Evolutionary conservation across 192 early-diverging fungal genomes (phyloP), one percentile per base, ranked within the genome.

Genomic region (Lobulomyces angularis): DNA sequence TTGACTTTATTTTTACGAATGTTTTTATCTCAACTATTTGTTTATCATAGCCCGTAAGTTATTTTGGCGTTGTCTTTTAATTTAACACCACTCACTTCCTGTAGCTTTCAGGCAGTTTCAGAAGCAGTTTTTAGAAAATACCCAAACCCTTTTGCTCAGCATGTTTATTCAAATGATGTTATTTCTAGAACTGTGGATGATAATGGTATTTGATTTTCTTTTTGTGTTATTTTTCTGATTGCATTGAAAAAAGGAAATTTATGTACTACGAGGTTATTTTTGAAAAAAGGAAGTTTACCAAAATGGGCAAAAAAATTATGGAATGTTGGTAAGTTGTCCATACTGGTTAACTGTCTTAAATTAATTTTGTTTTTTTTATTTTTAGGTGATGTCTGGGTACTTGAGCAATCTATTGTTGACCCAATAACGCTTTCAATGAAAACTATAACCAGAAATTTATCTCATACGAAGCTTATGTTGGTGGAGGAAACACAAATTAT

Each of bases 71-170:
- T n/a, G n/a, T n/a, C n/a, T n/a, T n/a, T n/a, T n/a, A n/a, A n/a
- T n/a, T n/a, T n/a, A n/a, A n/a, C n/a, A n/a, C n/a, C n/a, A n/a
- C n/a, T n/a, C n/a, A n/a, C n/a, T n/a, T n/a, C n/a, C n/a, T n/a
- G n/a, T n/a, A n/a, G n/a, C n/a, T n/a, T n/a, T n/a, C n/a, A n/a
- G n/a, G n/a, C 71, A 41, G 86, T 96, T 37, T 86, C 90, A 7
- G 74, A 71, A 41, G 90, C 90, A 16, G 84, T 95, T 43, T 90
- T 81, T 74, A 60, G 84, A 51, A 82, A 93, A 32, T 98, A 98
- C 65, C 95, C 95, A 34, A 98, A 98, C 58, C 95, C 95, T 19
- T 93, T 88, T 61, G 85, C 95, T 2, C 71, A 79, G 5, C 95
- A 98, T 62, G 95, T 98, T 12, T 59, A 95, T 33, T 62, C 87